phyloP scores from a whole-genome alignment of 2,329 filamentous ascomycete genomes.

The Rhexocercosporidium sp. region DNA sequence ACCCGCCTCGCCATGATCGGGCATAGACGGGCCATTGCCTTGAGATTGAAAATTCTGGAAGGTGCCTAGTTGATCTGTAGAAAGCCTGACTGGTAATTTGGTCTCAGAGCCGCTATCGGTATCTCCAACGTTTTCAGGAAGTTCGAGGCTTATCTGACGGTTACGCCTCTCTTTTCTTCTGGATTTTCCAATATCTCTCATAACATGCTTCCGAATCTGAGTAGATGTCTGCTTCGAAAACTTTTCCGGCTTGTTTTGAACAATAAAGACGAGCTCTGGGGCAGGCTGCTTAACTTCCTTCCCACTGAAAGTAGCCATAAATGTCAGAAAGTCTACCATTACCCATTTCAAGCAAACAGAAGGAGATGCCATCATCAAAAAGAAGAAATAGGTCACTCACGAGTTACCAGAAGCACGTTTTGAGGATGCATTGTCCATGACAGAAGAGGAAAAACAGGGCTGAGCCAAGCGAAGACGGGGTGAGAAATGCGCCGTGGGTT shows the following conservation, averaged over 20 bases:
- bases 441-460: background rate
- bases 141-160: slow-evolving; percentile 11
- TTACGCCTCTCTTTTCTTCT: slow-evolving; percentile 7
- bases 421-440: background rate
- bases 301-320: background rate
- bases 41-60: background rate
- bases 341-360: background rate
- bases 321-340: background rate
- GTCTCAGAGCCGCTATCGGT: background rate
- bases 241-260: slow-evolving; percentile 14
- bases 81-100: background rate
- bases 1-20: background rate
- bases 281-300: background rate
- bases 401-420: background rate
- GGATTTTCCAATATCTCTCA: slow-evolving; percentile 26
- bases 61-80: background rate
- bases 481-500: background rate
- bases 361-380: background rate
- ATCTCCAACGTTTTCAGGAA: slow-evolving; percentile 5
- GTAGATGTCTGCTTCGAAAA: slow-evolving; percentile 19
- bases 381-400: background rate
- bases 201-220: slow-evolving; percentile 29
- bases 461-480: background rate
- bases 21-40: background rate
- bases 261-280: slow-evolving; percentile 19